Conservation (phyloP, 768 basidiomycete species). For the Boletales sp. region DNA sequence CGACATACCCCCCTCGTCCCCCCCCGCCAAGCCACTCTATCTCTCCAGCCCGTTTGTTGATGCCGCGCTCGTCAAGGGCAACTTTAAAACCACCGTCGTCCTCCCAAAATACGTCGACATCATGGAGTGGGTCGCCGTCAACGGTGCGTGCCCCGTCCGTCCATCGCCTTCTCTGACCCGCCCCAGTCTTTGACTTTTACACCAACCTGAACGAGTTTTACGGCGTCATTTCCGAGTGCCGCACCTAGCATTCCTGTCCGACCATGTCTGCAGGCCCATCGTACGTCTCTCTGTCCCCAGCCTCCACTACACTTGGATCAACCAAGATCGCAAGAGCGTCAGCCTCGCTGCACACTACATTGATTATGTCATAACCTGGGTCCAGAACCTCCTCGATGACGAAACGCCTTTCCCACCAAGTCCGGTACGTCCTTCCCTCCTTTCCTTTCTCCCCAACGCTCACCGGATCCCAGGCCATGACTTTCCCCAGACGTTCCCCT, state of each 20-base stretch:
- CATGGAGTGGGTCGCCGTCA: constrained; percentile 96
- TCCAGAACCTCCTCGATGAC: constrained; percentile 92
- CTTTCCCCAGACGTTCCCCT: constrained; percentile 85
- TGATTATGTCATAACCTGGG: constrained; percentile 96
- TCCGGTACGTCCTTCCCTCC: constrained; percentile 60
- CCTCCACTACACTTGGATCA: constrained; percentile 93
- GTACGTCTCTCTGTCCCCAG: constrained; percentile 58
- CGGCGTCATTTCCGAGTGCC: constrained; percentile 80
- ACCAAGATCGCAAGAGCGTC: constrained; percentile 84
- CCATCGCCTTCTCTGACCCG: too few species aligned
- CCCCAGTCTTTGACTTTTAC: constrained; percentile 92
- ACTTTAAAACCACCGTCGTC: constrained; percentile 97
- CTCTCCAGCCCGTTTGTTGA: constrained; percentile 94
- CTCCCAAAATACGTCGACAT: constrained; percentile 93
- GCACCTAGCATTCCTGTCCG: constrained; percentile 83
- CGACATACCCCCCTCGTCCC: too few species aligned
- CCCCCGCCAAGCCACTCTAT: constrained; percentile 61
- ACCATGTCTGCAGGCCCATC: constrained; percentile 86
- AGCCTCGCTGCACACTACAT: constrained; percentile 87
- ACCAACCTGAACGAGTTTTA: constrained; percentile 97
- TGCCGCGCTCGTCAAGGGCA: constrained; percentile 93
- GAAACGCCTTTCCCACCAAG: constrained; percentile 93
- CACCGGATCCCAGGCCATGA: constrained; percentile 63
- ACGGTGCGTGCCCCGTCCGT: constrained; percentile 53
- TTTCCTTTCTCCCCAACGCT: neutral